Evolutionary conservation across 169 alveolate species (phyloP).

Genomic region (Cryptosporidium meleagridis): DNA sequence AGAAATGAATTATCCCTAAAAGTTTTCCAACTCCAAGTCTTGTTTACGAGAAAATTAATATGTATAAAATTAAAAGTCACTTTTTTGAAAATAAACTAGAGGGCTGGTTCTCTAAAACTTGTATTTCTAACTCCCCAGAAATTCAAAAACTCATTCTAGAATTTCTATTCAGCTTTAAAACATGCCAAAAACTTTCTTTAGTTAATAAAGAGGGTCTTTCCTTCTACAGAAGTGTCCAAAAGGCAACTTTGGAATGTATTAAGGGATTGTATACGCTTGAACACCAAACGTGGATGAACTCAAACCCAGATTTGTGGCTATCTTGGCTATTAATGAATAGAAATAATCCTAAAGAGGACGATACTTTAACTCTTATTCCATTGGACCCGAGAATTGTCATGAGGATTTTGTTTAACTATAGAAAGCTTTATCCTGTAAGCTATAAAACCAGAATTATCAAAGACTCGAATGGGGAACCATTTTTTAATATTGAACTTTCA

Average conservation of each 20-base stretch:
- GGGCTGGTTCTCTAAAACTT: conserved; percentile 38
- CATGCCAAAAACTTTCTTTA: background rate
- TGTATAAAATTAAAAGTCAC: background rate
- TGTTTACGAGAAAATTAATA: background rate
- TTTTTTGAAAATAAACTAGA: background rate
- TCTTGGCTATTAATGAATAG: conserved; percentile 23
- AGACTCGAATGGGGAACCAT: conserved; percentile 13
- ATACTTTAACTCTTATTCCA: conserved; percentile 12
- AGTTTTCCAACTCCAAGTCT: background rate
- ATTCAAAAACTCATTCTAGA: conserved; percentile 52
- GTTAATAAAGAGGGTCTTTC: conserved; percentile 20
- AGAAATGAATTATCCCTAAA: background rate
- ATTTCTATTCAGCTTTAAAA: conserved; percentile 34
- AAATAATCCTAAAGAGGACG: background rate
- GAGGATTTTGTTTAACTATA: conserved; percentile 15
- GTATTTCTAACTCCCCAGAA: background rate
- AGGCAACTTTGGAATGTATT: background rate
- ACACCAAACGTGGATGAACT: conserved; percentile 50
- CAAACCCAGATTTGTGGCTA: conserved; percentile 44
- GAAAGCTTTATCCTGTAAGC: conserved; percentile 34
- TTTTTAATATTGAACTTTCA: conserved; percentile 21
- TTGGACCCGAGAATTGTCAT: conserved; percentile 42
- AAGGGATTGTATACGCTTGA: background rate
- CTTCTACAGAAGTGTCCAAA: conserved; percentile 14
- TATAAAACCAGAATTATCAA: conserved; percentile 15